phyloP scores from a whole-genome alignment of 2,329 filamentous ascomycete species.

The Scedosporium minutisporum region DNA sequence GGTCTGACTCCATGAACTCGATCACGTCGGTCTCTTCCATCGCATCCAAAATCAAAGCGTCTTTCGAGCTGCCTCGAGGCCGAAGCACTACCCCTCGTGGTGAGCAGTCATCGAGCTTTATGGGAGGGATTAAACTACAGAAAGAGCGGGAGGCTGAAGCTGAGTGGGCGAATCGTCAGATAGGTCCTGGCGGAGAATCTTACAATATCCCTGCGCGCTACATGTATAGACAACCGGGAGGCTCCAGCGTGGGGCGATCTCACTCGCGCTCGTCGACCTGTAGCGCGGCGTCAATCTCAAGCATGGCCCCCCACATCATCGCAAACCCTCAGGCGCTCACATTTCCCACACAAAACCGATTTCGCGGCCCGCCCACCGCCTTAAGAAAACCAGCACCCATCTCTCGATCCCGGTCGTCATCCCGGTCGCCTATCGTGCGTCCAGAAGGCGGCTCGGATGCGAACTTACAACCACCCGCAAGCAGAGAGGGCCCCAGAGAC shows the following conservation, averaged over 20 bases:
- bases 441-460: not conserved
- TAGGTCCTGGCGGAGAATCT: not conserved
- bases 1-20: not conserved
- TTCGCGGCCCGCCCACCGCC: not conserved
- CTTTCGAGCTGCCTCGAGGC: not conserved
- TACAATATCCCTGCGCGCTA: not conserved
- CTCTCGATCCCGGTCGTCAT: not conserved
- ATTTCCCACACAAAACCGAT: not conserved
- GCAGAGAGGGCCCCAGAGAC: not conserved
- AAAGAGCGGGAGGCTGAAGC: not conserved
- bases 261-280: not conserved
- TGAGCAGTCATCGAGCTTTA: not conserved
- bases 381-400: not conserved
- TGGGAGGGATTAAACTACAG: constrained; percentile 5
- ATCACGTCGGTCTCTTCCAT: not conserved
- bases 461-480: not conserved
- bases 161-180: not conserved
- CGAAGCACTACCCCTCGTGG: not conserved
- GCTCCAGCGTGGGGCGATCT: not conserved
- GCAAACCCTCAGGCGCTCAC: not conserved
- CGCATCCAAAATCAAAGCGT: not conserved
- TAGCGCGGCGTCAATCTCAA: not conserved
- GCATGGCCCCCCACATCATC: not conserved
- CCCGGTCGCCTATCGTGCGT: not conserved
- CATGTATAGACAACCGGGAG: constrained; percentile 1